phyloP scores from a whole-genome alignment of 169 alveolate species.

The Neospora caninum region DNA sequence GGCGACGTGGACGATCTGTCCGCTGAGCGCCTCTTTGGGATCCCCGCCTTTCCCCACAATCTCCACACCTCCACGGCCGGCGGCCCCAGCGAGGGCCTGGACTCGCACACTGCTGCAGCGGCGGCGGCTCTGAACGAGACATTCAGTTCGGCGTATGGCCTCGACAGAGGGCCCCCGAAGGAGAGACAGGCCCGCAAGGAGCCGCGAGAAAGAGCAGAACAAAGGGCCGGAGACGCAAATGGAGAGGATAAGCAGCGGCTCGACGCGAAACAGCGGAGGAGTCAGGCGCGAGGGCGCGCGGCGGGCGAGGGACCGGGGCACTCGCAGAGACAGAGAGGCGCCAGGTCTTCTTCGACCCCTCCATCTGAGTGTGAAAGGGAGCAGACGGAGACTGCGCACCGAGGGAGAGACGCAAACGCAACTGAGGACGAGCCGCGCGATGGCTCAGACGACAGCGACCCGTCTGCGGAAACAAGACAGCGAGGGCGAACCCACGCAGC shows the following conservation, averaged over 20 bases:
- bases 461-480: neutral
- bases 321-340: too few species aligned
- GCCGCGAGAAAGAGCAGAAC: neutral
- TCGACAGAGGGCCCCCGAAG: neutral
- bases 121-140: constrained; percentile 37
- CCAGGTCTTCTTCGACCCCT: too few species aligned
- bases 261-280: neutral
- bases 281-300: neutral
- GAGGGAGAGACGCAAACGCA: neutral
- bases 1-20: constrained; percentile 65
- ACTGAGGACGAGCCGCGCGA: neutral
- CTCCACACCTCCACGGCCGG: neutral
- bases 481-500: neutral
- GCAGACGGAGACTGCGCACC: neutral
- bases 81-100: constrained; percentile 15
- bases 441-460: neutral
- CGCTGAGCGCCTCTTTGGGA: neutral
- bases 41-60: constrained; percentile 19
- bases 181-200: neutral
- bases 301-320: neutral
- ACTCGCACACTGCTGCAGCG: constrained; percentile 24
- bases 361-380: neutral
- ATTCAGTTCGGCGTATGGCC: neutral
- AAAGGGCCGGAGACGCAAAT: too few species aligned
- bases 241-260: neutral